These are phyloP conservation scores for Drosera capensis DNA, from an alignment of 148 eudicot genomes.

Conservation along the genomic window DNA sequence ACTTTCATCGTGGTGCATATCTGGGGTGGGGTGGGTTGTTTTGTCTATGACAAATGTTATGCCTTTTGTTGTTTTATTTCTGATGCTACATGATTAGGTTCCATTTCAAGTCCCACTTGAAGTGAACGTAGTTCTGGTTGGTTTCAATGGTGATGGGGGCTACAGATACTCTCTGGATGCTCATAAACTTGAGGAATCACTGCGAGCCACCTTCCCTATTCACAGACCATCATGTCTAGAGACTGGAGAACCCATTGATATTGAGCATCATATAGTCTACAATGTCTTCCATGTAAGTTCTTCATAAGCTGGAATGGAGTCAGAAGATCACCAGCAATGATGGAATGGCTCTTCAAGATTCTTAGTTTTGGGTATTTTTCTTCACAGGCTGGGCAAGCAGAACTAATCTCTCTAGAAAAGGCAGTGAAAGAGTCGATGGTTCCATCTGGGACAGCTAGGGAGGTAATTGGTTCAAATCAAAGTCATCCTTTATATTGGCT, in stretches of 20 bases:
- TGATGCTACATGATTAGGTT: no score
- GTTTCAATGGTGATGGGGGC: slow-evolving; percentile 88
- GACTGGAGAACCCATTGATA: slow-evolving; percentile 93
- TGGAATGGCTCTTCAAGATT: not conserved
- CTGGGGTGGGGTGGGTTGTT: not conserved
- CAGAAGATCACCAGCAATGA: not conserved
- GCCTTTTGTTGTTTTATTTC: slow-evolving; percentile 12
- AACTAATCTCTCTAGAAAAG: slow-evolving; percentile 76
- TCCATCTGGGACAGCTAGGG: slow-evolving; percentile 80
- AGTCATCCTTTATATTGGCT: not conserved
- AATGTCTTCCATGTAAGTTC: slow-evolving; percentile 72
- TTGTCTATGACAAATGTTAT: not conserved
- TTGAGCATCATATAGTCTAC: slow-evolving; percentile 89
- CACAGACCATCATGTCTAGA: slow-evolving; percentile 89
- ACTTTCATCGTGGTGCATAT: no score
- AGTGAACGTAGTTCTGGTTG: slow-evolving; percentile 85
- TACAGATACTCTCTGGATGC: slow-evolving; percentile 73
- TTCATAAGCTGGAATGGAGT: slow-evolving; percentile 2
- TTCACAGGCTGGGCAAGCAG: slow-evolving; percentile 79
- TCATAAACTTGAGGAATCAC: slow-evolving; percentile 66
- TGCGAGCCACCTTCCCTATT: slow-evolving; percentile 64
- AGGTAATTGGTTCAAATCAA: slow-evolving; percentile 31
- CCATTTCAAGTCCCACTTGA: slow-evolving; percentile 99
- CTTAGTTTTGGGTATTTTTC: not conserved
- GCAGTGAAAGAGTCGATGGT: slow-evolving; percentile 60